A percentile compares a stretch with the other conserved stretches of the same genome.
phyloP scores from a whole-genome alignment of 768 basidiomycete genomes.

The Lentinula raphanica region DNA sequence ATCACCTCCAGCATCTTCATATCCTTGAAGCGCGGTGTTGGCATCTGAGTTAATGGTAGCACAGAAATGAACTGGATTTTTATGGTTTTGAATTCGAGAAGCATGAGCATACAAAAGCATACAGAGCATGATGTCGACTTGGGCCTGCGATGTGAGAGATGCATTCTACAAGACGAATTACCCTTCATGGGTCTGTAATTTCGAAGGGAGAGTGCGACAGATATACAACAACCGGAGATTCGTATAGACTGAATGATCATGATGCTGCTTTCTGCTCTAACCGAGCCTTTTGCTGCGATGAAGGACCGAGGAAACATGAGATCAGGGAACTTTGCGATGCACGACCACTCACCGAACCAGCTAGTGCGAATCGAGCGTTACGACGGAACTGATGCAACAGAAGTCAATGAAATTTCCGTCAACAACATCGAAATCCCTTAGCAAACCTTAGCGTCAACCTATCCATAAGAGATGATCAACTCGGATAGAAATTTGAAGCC shows the following conservation, averaged over 20 bases:
- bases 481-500: slow-evolving; percentile 5
- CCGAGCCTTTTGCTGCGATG: slow-evolving; percentile 58
- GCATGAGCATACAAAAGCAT: background rate
- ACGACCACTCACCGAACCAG: slow-evolving; percentile 59
- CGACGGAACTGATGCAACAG: slow-evolving; percentile 65
- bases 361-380: slow-evolving; percentile 67
- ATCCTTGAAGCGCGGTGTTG: background rate
- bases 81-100: background rate
- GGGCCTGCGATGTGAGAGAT: slow-evolving; percentile 11
- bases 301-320: slow-evolving; percentile 8
- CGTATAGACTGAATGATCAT: slow-evolving; percentile 20
- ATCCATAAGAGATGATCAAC: slow-evolving; percentile 9
- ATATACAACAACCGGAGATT: background rate
- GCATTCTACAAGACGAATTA: background rate
- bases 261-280: slow-evolving; percentile 49
- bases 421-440: slow-evolving; percentile 6
- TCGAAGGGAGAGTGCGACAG: background rate
- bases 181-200: background rate
- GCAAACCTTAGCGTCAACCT: slow-evolving; percentile 81
- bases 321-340: background rate
- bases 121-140: slow-evolving; percentile 5
- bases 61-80: background rate
- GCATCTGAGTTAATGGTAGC: background rate
- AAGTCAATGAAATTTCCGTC: slow-evolving; percentile 10
- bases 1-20: no score